phyloP scores from a whole-genome alignment of 305 asterid species.

The Fraxinus sp. region DNA sequence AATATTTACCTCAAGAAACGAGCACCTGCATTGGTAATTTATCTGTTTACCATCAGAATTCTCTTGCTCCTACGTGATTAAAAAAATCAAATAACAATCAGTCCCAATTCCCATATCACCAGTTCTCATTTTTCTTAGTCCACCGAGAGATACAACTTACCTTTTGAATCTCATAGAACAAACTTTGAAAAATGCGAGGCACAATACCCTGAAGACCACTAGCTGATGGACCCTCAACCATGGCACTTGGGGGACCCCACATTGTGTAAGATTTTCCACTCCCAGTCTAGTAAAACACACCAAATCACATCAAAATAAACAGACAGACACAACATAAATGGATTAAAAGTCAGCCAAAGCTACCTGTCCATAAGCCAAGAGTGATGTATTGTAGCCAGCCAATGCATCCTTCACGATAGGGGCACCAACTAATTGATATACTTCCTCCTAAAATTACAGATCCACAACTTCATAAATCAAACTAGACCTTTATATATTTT shows the following conservation, averaged over 20 bases:
- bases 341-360: background rate
- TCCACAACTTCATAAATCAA: slow-evolving; percentile 14
- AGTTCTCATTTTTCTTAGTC: background rate
- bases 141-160: slow-evolving; percentile 32
- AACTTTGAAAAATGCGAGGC: slow-evolving; percentile 76
- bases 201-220: slow-evolving; percentile 74
- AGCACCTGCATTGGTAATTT: slow-evolving; percentile 87
- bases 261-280: slow-evolving; percentile 89
- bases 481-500: background rate
- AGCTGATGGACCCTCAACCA: slow-evolving; percentile 65
- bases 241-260: slow-evolving; percentile 96
- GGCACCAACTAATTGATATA: slow-evolving; percentile 68
- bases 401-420: slow-evolving; percentile 85
- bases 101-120: slow-evolving; percentile 10
- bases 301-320: slow-evolving; percentile 8
- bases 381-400: slow-evolving; percentile 80
- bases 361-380: slow-evolving; percentile 96
- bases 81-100: slow-evolving; percentile 13
- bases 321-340: background rate
- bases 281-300: slow-evolving; percentile 58
- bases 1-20: slow-evolving; percentile 77
- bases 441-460: slow-evolving; percentile 58
- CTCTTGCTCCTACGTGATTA: slow-evolving; percentile 60
- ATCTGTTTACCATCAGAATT: slow-evolving; percentile 61
- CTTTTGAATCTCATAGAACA: slow-evolving; percentile 74